Conservation (phyloP, 768 basidiomycete species). For the Dentipellis sp. region DNA sequence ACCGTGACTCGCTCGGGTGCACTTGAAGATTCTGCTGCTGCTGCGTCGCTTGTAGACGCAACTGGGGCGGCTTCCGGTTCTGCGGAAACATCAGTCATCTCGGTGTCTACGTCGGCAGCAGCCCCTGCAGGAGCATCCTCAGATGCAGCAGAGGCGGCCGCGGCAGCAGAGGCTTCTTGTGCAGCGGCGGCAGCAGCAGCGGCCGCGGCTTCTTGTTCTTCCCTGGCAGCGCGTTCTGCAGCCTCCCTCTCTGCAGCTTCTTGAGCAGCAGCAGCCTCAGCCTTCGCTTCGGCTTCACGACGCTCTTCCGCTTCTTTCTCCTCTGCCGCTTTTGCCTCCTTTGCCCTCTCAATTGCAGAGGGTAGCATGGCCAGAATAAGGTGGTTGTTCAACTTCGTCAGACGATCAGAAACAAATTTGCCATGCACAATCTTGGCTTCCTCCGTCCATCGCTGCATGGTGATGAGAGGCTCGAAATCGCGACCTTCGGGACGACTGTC, state of each 20-base stretch:
- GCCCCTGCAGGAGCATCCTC: conserved; percentile 9
- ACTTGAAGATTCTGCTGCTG: conserved; percentile 22
- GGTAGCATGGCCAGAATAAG: conserved; percentile 69
- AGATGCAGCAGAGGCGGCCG: conserved; percentile 10
- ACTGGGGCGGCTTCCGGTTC: conserved; percentile 7
- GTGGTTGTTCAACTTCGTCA: conserved; percentile 61
- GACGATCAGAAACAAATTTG: conserved; percentile 59
- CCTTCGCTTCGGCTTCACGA: conserved; percentile 25
- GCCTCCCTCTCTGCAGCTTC: conserved; percentile 25
- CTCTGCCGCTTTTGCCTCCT: conserved; percentile 37
- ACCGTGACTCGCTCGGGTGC: conserved; percentile 70
- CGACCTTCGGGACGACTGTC: conserved; percentile 37
- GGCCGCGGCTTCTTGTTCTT: conserved; percentile 7
- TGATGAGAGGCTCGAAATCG: conserved; percentile 72
- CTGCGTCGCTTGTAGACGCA: conserved; percentile 14
- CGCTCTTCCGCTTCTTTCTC: conserved; percentile 41
- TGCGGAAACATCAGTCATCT: conserved; percentile 1
- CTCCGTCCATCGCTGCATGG: conserved; percentile 82
- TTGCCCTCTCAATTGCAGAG: conserved; percentile 48
- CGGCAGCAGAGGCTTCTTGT: conserved; percentile 25
- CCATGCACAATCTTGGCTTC: conserved; percentile 79
- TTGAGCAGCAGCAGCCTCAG: conserved; percentile 26
- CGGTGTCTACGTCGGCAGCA: not conserved
- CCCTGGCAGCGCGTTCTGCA: conserved; percentile 12
- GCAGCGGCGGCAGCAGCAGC: conserved; percentile 15